Conservation (phyloP, 2,329 filamentous ascomycete genomes). For the Aphanocladium album region DNA sequence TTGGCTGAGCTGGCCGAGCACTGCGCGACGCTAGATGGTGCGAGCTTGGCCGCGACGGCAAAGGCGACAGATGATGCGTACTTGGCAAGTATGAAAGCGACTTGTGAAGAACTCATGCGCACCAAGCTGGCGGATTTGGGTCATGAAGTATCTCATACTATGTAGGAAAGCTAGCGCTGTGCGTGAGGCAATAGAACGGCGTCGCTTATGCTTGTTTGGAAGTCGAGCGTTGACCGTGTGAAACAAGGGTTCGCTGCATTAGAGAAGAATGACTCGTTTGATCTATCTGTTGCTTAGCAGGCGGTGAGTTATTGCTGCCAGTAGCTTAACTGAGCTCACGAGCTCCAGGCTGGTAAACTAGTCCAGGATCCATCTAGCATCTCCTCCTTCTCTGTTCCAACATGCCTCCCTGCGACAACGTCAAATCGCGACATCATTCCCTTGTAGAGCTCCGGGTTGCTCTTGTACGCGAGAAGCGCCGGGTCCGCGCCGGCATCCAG, state of each 20-base stretch:
- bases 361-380: background rate
- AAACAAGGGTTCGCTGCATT: no score
- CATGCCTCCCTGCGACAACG: background rate
- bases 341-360: no score
- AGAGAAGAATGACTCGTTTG: no score
- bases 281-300: no score
- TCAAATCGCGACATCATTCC: background rate
- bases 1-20: slow-evolving; percentile 3
- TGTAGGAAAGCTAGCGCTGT: no score
- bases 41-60: background rate
- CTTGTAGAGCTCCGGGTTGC: background rate
- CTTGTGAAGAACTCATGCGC: background rate
- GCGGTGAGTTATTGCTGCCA: no score
- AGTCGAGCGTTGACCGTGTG: no score
- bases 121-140: background rate
- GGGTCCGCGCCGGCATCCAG: slow-evolving; percentile 3
- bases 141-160: background rate
- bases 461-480: background rate
- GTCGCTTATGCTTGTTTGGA: no score
- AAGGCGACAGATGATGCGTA: background rate
- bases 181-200: no score
- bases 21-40: background rate
- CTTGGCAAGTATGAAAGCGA: background rate
- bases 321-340: no score
- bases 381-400: background rate